phyloP scores from a whole-genome alignment of 176 grass and related monocot species.

The Areca catechu region DNA sequence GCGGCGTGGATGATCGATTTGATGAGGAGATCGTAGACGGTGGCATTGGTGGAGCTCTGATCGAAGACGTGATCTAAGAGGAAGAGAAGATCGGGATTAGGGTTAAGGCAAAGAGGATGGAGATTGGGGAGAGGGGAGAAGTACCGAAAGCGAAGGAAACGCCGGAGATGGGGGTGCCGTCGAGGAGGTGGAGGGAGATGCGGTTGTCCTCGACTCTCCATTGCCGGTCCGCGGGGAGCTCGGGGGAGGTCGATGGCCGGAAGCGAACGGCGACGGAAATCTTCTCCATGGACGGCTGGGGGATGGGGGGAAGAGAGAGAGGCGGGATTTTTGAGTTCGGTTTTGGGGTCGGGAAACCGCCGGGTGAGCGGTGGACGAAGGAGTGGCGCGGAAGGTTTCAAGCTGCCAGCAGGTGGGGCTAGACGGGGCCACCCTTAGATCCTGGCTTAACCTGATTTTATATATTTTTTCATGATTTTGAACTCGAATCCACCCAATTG shows the following conservation, averaged over 20 bases:
- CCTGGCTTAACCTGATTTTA: no score
- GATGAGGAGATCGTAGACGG: slow-evolving; percentile 55
- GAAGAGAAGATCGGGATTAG: background rate
- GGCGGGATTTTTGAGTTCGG: no score
- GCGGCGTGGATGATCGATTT: slow-evolving; percentile 52
- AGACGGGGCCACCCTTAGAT: no score
- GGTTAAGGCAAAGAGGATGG: no score
- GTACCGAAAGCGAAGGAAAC: slow-evolving; percentile 67
- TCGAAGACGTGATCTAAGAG: slow-evolving; percentile 71
- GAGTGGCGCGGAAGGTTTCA: no score
- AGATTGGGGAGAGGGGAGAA: background rate
- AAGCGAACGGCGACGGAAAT: slow-evolving; percentile 91
- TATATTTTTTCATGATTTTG: no score
- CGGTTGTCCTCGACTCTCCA: slow-evolving; percentile 62
- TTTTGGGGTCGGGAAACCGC: no score
- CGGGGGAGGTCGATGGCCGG: slow-evolving; percentile 28
- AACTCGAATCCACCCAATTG: no score
- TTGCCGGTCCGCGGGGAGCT: slow-evolving; percentile 25
- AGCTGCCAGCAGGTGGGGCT: no score
- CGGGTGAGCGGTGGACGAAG: no score
- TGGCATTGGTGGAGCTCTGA: slow-evolving; percentile 39
- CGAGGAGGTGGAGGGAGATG: slow-evolving; percentile 46
- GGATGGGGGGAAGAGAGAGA: background rate
- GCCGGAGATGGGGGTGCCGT: slow-evolving; percentile 34
- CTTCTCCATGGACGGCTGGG: slow-evolving; percentile 52